These are phyloP conservation scores for Coccinonectria pachysandricola DNA, from an alignment of 2,329 filamentous ascomycete genomes.

Conservation along the genomic window DNA sequence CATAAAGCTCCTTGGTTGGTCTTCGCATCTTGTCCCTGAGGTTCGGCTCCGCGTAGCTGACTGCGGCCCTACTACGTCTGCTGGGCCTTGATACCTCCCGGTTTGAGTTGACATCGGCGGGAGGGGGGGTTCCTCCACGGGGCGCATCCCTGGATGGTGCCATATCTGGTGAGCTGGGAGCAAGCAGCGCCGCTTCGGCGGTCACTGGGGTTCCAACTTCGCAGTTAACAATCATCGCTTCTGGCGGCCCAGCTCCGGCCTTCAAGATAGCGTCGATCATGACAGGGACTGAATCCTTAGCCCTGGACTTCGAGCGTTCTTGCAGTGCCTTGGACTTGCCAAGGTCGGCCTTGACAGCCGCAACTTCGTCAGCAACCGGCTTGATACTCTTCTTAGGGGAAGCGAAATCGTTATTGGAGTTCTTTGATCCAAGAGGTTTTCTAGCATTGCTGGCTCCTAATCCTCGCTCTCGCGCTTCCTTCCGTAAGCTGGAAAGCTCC, in stretches of 20 bases:
- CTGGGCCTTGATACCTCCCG: slow-evolving; percentile 53
- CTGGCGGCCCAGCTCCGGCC: slow-evolving; percentile 9
- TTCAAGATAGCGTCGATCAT: slow-evolving; percentile 11
- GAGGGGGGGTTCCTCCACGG: slow-evolving; percentile 47
- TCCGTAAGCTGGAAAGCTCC: slow-evolving; percentile 32
- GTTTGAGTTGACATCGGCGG: slow-evolving; percentile 42
- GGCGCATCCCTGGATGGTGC: slow-evolving; percentile 24
- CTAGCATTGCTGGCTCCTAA: slow-evolving; percentile 24
- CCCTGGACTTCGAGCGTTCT: slow-evolving; percentile 16
- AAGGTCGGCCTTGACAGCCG: slow-evolving; percentile 29
- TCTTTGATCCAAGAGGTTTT: slow-evolving; percentile 46
- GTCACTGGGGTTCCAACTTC: slow-evolving; percentile 20
- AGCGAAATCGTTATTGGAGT: slow-evolving; percentile 46
- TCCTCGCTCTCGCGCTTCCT: slow-evolving; percentile 27
- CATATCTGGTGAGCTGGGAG: slow-evolving; percentile 39
- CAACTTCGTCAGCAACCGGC: slow-evolving; percentile 25
- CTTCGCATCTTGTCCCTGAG: slow-evolving; percentile 75
- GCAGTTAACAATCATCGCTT: slow-evolving; percentile 5
- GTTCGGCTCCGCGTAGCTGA: slow-evolving; percentile 78
- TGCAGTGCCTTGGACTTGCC: slow-evolving; percentile 16
- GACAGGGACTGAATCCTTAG: slow-evolving; percentile 5
- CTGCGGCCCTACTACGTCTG: slow-evolving; percentile 53
- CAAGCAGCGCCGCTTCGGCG: slow-evolving; percentile 32
- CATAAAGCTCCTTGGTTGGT: slow-evolving; percentile 64
- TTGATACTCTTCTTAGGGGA: slow-evolving; percentile 46